Evolutionary conservation across 805 yeast genomes (phyloP).

Genomic region (Pichia pseudocactophila): DNA sequence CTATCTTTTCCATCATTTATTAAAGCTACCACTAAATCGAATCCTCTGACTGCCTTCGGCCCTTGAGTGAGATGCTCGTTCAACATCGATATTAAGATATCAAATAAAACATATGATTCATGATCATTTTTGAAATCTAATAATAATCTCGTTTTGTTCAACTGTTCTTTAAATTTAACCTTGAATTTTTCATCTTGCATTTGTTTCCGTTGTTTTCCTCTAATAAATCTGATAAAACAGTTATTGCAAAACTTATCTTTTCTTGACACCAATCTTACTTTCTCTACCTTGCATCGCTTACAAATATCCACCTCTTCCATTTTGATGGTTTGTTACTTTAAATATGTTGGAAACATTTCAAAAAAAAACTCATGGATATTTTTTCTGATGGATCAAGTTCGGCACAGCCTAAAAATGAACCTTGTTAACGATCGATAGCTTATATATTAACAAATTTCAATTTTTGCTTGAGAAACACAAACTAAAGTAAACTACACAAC

Average conservation of each 20-base stretch:
- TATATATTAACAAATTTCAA: no score
- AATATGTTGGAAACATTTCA: no score
- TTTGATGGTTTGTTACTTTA: background rate
- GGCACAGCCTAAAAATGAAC: no score
- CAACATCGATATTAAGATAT: constrained; percentile 52
- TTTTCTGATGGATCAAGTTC: no score
- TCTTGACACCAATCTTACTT: constrained; percentile 41
- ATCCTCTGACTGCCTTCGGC: constrained; percentile 63
- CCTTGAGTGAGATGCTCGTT: constrained; percentile 48
- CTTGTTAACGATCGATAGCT: no score
- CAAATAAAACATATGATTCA: constrained; percentile 60
- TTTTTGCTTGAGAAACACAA: no score
- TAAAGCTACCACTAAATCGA: constrained; percentile 38
- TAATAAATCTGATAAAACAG: constrained; percentile 67
- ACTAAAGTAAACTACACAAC: no score
- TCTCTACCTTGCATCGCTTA: constrained; percentile 40
- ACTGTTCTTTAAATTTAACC: constrained; percentile 48
- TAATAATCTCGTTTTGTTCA: constrained; percentile 36
- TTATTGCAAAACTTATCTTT: constrained; percentile 55
- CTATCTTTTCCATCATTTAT: constrained; percentile 3
- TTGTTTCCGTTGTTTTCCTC: constrained; percentile 72
- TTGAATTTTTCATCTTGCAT: constrained; percentile 67
- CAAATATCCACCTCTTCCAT: constrained; percentile 24
- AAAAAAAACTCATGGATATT: no score
- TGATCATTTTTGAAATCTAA: constrained; percentile 60